Base-by-base conservation (phyloP, 2,329 filamentous ascomycete species). In the Incumbomyces delicatus region DNA sequence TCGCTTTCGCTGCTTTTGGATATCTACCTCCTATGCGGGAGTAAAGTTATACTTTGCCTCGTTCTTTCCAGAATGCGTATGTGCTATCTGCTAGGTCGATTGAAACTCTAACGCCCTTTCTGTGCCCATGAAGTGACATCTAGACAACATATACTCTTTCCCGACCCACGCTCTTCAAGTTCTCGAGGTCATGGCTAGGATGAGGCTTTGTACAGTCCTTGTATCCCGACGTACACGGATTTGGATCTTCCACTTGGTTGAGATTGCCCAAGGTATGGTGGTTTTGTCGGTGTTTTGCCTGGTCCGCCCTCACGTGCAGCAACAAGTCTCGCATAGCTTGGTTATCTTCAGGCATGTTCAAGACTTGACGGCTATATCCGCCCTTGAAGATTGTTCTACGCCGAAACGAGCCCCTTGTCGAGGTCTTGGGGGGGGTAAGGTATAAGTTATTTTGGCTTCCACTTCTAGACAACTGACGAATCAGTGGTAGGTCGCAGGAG, bases 381-480 rank as follows among this genome's bases (percentile, higher is more conserved):
- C 2, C 90, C 87, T 45, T 75, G 58, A 59, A 94, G 81, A 6
- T 80, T 75, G 20, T 78, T 72, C 89, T 92, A 98, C 57, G 80
- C 80, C 0, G 89, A 87, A 12, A 95, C 70, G 49, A 79, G 77
- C n/a, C 90, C 90, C 2, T 76, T 74, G 49, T 96, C 89, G 18
- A 98, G 77, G 60, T 96, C 92, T 55, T 81, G 73, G 58, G 96
- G 84, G 50, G 87, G 86, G 41, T n/a, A 89, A 81, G 1, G 87
- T 90, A 70, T 98, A 98, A 0, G 92, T 98, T 61, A 94, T 77
- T 1, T 96, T 90, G 6, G 92, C 92, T 66, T 98, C 92, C 64
- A 96, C 92, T 66, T 98, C 92, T 11, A 98, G 78, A 59, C 96
- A 96, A 1, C 89, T 92, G 44, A 96, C 89, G 65, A 98, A 96